These are phyloP conservation scores for Calophaca sinica DNA, from an alignment of 306 rosid species.

Conservation along the genomic window DNA sequence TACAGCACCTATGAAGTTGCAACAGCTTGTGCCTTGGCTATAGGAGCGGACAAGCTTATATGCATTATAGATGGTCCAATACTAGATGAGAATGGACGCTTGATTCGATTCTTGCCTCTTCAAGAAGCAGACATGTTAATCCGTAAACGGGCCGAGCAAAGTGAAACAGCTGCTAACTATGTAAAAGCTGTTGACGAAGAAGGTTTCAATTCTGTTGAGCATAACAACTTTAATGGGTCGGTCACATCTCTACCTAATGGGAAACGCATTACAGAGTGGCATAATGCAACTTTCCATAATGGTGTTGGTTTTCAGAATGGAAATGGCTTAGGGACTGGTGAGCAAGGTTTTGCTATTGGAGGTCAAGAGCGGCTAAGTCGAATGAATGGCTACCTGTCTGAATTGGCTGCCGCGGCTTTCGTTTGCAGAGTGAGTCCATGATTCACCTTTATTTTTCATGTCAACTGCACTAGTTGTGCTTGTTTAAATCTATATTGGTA, in stretches of 20 bases:
- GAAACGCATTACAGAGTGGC: slow-evolving; percentile 47
- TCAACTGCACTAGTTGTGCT: slow-evolving; percentile 15
- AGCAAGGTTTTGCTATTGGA: slow-evolving; percentile 94
- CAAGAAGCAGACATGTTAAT: slow-evolving; percentile 91
- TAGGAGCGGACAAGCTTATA: slow-evolving; percentile 91
- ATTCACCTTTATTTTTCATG: slow-evolving; percentile 20
- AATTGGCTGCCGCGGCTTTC: slow-evolving; percentile 98
- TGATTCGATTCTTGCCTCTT: slow-evolving; percentile 83
- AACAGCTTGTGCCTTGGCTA: slow-evolving; percentile 94
- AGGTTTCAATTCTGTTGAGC: slow-evolving; percentile 52
- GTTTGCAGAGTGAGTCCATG: slow-evolving; percentile 84
- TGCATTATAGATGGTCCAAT: slow-evolving; percentile 95
- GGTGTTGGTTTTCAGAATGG: slow-evolving; percentile 93
- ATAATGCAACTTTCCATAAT: slow-evolving; percentile 69
- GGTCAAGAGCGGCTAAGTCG: slow-evolving; percentile 91
- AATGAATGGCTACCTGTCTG: slow-evolving; percentile 86
- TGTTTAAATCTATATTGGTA: slow-evolving; percentile 30
- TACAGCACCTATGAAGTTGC: slow-evolving; percentile 97
- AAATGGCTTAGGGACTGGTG: slow-evolving; percentile 77
- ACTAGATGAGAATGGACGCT: slow-evolving; percentile 82
- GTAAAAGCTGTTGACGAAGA: slow-evolving; percentile 84
- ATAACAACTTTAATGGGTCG: slow-evolving; percentile 50
- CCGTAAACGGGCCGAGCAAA: slow-evolving; percentile 87
- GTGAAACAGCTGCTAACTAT: slow-evolving; percentile 93
- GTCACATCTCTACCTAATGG: slow-evolving; percentile 60